Evolutionary conservation across 257 asterid species (phyloP).

Genomic region (Pogostemon cablin): DNA sequence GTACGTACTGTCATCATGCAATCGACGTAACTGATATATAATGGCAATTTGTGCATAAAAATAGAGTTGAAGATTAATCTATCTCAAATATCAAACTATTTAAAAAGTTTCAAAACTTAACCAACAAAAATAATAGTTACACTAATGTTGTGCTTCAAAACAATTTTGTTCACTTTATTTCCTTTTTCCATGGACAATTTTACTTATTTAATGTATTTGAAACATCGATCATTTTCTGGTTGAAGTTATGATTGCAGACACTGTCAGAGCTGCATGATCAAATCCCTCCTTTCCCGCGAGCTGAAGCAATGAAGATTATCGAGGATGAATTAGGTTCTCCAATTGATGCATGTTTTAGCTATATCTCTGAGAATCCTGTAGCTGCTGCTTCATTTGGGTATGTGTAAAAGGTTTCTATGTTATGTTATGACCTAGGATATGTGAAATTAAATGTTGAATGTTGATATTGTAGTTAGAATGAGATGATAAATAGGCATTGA

Average conservation of each 20-base stretch:
- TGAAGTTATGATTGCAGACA: constrained; percentile 73
- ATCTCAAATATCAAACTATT: no score
- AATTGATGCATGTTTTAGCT: constrained; percentile 57
- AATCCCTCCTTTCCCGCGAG: constrained; percentile 87
- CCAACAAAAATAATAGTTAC: no score
- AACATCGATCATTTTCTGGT: constrained; percentile 35
- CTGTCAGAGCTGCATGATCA: constrained; percentile 90
- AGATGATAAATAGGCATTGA: neutral
- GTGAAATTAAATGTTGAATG: neutral
- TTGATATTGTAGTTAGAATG: constrained; percentile 4
- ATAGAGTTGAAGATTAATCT: no score
- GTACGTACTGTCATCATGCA: no score
- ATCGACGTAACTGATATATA: no score
- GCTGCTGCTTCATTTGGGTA: constrained; percentile 99
- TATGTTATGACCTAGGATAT: constrained; percentile 20
- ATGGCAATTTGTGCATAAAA: no score
- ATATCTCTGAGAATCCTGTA: constrained; percentile 85
- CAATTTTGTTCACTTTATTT: no score
- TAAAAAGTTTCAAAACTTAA: no score
- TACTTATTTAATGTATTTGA: no score
- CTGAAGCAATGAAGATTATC: constrained; percentile 78
- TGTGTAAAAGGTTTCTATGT: constrained; percentile 51
- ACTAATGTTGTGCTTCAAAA: no score
- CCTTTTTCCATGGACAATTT: no score
- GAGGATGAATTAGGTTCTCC: constrained; percentile 93